phyloP scores from a whole-genome alignment of 371 early-diverging fungal species.

The Apophysomyces ossiformis region DNA sequence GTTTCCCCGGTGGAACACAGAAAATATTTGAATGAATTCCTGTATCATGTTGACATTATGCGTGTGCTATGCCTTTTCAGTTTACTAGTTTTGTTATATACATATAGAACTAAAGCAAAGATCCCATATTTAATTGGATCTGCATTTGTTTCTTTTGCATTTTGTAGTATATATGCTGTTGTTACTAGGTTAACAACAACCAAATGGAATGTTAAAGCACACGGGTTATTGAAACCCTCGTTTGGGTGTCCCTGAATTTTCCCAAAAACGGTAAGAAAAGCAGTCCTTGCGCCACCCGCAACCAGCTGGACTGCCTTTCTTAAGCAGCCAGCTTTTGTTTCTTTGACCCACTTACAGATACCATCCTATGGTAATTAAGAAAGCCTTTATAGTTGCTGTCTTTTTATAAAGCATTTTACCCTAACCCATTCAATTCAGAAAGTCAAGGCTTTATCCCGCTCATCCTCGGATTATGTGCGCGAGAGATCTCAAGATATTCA shows the following conservation, averaged over 20 bases:
- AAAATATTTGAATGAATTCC: neutral
- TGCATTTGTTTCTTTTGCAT: too few species aligned
- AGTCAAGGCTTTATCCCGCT: slow-evolving; percentile 89
- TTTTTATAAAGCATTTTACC: neutral
- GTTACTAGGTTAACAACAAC: too few species aligned
- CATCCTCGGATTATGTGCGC: slow-evolving; percentile 78
- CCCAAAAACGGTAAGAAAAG: too few species aligned
- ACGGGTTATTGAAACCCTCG: too few species aligned
- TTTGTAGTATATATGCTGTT: too few species aligned
- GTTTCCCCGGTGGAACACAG: slow-evolving; percentile 13
- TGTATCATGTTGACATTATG: neutral
- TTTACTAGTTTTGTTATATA: too few species aligned
- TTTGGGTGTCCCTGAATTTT: too few species aligned
- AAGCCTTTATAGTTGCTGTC: neutral
- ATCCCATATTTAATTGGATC: too few species aligned
- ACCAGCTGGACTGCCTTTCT: neutral
- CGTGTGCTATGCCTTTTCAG: too few species aligned
- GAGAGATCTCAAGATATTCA: slow-evolving; percentile 88
- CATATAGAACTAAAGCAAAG: too few species aligned
- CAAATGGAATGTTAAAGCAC: too few species aligned
- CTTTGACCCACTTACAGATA: neutral
- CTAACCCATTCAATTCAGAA: slow-evolving; percentile 61
- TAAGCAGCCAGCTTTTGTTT: neutral
- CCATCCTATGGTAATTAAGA: neutral
- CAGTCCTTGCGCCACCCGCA: too few species aligned